Percentiles rank a stretch among this genome's conserved stretches.
phyloP scores from a whole-genome alignment of 352 stramenopile species.

The Phytophthora chlamydospora region DNA sequence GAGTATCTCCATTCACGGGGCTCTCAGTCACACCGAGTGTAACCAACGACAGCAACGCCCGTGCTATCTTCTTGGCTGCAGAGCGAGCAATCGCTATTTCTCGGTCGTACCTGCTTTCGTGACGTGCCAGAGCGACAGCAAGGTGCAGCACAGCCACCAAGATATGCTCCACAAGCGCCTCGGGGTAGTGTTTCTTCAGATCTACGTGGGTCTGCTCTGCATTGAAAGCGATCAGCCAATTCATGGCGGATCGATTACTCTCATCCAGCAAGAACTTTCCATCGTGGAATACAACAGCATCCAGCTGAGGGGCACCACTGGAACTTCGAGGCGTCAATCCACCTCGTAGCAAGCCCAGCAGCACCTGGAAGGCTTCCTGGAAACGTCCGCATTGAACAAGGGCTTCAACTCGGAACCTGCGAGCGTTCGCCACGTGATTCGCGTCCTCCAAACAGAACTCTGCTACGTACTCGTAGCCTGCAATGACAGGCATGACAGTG shows the following conservation, averaged over 20 bases:
- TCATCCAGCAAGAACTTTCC: slow-evolving; percentile 47
- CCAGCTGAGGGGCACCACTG: slow-evolving; percentile 2
- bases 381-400: slow-evolving; percentile 60
- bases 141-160: slow-evolving; percentile 41
- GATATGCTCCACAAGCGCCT: slow-evolving; percentile 37
- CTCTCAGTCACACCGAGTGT: neutral
- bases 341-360: slow-evolving; percentile 38
- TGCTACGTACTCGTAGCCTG: slow-evolving; percentile 58
- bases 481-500: slow-evolving; percentile 61
- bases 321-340: slow-evolving; percentile 22
- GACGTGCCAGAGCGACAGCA: slow-evolving; percentile 27
- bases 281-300: slow-evolving; percentile 36
- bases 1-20: neutral
- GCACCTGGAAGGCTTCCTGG: slow-evolving; percentile 50
- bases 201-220: slow-evolving; percentile 17
- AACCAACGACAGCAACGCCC: slow-evolving; percentile 28
- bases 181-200: slow-evolving; percentile 30
- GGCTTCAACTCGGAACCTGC: slow-evolving; percentile 52
- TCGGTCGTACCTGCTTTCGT: slow-evolving; percentile 39
- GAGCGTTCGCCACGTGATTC: slow-evolving; percentile 61
- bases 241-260: slow-evolving; percentile 35
- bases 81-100: slow-evolving; percentile 24
- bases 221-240: slow-evolving; percentile 43
- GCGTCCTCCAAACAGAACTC: slow-evolving; percentile 48
- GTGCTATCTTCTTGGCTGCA: slow-evolving; percentile 41